Evolutionary conservation across 208 protist genomes (phyloP), one percentile per base, ranked within the genome.

Genomic region (Crithidia expoeki): DNA sequence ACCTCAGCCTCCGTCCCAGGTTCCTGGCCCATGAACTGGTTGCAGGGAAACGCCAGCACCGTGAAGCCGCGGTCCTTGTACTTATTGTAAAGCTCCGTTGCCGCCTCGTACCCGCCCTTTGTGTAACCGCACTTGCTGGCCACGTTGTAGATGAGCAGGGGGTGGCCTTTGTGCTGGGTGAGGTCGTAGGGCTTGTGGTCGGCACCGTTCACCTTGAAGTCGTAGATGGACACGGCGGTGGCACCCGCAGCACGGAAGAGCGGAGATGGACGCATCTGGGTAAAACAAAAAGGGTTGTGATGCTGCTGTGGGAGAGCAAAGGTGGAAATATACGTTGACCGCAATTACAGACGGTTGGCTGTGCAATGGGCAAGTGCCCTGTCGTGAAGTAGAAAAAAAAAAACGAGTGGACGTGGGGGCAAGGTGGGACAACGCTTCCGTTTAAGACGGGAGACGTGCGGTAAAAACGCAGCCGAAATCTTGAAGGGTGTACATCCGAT

Each of bases 41-140:
- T 97, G 80, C 95, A 98, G 27, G 95, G 95, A 60, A 98, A 98
- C 14, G 90, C 95, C 2, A 98, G 75, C 14, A 98, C 89, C 16
- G 86, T 89, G 72, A 98, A 97, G 47, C 90, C 90, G 58, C 61
- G 76, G 30, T 77, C 60, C 63, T 92, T 89, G 85, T 95, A 97
- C 79, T 90, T 91, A 58, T 90, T 85, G 81, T 96, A 94, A 23
- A 98, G 90, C 63, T 46, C 42, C 52, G 79, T 83, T 33, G 87
- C 83, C 51, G 84, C 85, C 61, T 93, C 80, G 69, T 97, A 97
- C 28, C 88, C 88, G 32, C 79, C 70, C 59, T 95, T 81, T n/a
- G 95, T 90, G 79, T 89, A 97, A 49, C 92, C 93, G 63, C 95
- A 98, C 68, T 93, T 85, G 67, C 84, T 95, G 28, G 95, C 95